Evolutionary conservation across 345 rosid species (phyloP), one percentile per base, ranked within the genome.

Genomic region (Lepidium didymum): DNA sequence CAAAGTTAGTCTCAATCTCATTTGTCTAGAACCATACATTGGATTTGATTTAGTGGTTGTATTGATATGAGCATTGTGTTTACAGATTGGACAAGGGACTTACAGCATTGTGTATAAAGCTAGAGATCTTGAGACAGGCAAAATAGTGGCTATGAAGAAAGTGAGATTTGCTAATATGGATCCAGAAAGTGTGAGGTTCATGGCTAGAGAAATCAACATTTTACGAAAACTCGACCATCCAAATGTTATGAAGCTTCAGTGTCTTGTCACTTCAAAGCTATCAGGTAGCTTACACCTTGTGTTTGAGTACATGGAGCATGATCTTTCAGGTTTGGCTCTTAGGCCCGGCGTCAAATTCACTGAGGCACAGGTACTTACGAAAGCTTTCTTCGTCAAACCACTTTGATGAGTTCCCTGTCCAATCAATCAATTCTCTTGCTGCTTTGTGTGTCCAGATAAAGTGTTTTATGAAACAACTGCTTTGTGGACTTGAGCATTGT

Each of bases 51-150:
- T 56, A 12, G 27, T 55, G 10, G 38, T 19, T 53, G 19, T 51
- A 40, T 58, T 64, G 44, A 11, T 58, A 7, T 68, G 62, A 29
- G 13, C 1, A 2, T 36, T 68, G 52, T 31, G 9, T 57, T 34
- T 81, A 85, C 81, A 93, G 97, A 86, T 93, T 73, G 95, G 99
- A 44, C 96, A 91, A 80, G 99, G 99, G 81, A 91, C 97, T 64
- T 93, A 93, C 33, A 91, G 97, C 57, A 70, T 77, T 67, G 99
- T 93, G 55, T 91, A 88, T 49, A 90, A 70, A 68, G 99, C 91
- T 5, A 78, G 79, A 3, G 96, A 91, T 61, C 89, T 87, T 46
- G 86, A 87, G 75, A 83, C 83, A 3, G 88, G 87, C 0, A 84
- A 85, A 69, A 75, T 76, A 40, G 92, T 90, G 60, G 97, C 97